Base-by-base conservation (phyloP, 345 rosid genomes). In the Durio zibethinus region DNA sequence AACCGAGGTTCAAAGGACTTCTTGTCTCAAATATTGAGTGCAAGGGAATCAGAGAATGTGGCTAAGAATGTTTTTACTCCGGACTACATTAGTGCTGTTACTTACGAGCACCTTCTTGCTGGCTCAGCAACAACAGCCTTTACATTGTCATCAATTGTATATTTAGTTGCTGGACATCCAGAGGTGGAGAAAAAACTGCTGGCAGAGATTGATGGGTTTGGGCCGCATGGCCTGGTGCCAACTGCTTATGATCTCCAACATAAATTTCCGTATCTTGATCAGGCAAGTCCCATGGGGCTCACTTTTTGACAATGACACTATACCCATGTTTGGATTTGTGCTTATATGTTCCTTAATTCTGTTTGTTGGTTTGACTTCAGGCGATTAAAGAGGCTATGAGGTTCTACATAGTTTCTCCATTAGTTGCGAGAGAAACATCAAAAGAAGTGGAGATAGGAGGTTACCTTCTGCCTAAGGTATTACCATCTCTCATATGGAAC, bases 51-150 rank as follows among this genome's bases (percentile, higher is more conserved):
- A 0, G 90, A 88, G 75, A 81, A 82, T 50, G 78, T 77, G 56
- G 78, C 91, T 3, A 82, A 82, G 80, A 82, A 85, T n/a, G 76
- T 85, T 72, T 89, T 93, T 63, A 83, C 90, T 1, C 89, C 88
- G 0, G 98, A 93, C 75, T 90, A 93, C 67, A 79, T 95, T 0
- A 92, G 98, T 48, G 98, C 97, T 16, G 90, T 90, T 79, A 90
- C 98, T 67, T 95, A 93, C 33, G 98, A 95, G 80, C 99, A 95
- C 74, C 90, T 95, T 73, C 93, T 95, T 70, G 97, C 98, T 43
- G 98, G 99, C 20, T 95, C 99, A 14, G 90, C 92, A 9, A 95
- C 99, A 9, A 95, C 97, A 25, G 62, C 94, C 11, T 95, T 95
- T 79, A 93, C 99, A 1, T 60, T 93, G 72, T 93, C 99, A 48